Evolutionary conservation across 2,329 filamentous ascomycete genomes (phyloP), one percentile per base, ranked within the genome.

Genomic region (Penicillium janthinellum): DNA sequence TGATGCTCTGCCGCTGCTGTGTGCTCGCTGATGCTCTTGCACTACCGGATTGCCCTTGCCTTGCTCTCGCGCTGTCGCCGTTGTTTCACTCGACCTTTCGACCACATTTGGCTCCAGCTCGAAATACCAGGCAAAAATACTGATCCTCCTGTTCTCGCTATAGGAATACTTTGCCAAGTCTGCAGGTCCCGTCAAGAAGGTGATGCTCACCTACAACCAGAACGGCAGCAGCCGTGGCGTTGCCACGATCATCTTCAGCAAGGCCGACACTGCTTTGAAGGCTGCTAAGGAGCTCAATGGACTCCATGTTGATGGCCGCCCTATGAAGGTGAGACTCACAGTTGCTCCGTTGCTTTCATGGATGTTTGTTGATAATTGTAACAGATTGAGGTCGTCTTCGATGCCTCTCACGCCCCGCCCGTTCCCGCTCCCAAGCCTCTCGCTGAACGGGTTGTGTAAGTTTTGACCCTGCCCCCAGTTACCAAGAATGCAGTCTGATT

Each of bases 111-210:
- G 50, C 60, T 59, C 35, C 64, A 63, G 57, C 59, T 62, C 35
- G 68, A 66, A 52, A 58, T 65, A 42, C 67, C 68, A 63, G 60
- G 65, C 72, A 64, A 64, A 70, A 73, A 71, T 79, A 80, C 80
- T 82, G 70, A 82, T 81, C 68, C 64, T 70, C 63, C 62, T 69
- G 56, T 70, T 82, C 77, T 78, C 79, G 78, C 79, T 79, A 79
- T 92, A 99, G 95, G 95, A 99, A 82, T 99, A 98, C 80, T 98
- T 99, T 78, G 81, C 84, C 73, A 89, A 91, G 74, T 90, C 91
- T 71, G 88, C 96, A 77, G 94, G 93, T 69, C 86, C 90, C 65
- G 91, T 98, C 79, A 97, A 96, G 85, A 90, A 86, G 78, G 91
- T 96, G 65, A 88, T 95, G 70, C 84, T 99, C 71, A 92, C 91